These are phyloP conservation scores for Hypoxylon sp. DNA, from an alignment of 2,329 filamentous ascomycete genomes.

Conservation along the genomic window DNA sequence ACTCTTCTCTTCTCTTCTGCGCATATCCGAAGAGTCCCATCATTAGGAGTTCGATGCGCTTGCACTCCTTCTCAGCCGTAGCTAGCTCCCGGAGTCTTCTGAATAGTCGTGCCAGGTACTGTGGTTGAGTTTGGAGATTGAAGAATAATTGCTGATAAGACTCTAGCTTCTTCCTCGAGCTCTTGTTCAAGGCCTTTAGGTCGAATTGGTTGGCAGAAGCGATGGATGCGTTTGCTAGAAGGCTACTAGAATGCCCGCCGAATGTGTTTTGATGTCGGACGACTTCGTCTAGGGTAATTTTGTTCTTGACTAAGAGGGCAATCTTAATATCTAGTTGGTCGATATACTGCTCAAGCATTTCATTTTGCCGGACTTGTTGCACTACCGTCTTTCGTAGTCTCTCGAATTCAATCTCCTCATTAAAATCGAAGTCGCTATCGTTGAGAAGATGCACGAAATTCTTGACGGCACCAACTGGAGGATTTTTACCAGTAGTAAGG, in stretches of 20 bases:
- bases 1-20: conserved; percentile 96
- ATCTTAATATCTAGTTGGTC: conserved; percentile 99
- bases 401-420: conserved; percentile 98
- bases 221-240: conserved; percentile 90
- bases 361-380: conserved; percentile 96
- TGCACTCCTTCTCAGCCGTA: conserved; percentile 90
- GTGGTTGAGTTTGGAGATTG: conserved; percentile 94
- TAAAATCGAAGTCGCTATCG: conserved; percentile 98
- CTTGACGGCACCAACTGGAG: conserved; percentile 95
- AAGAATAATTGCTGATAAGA: conserved; percentile 99
- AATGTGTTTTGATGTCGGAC: conserved; percentile 97
- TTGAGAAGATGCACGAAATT: conserved; percentile 98
- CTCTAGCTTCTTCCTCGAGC: conserved; percentile 93
- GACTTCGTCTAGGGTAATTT: conserved; percentile 98
- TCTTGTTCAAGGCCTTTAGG: conserved; percentile 97
- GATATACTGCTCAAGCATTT: conserved; percentile 97
- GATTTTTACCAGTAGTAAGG: conserved; percentile 94
- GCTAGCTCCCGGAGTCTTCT: conserved; percentile 85
- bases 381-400: conserved; percentile 95
- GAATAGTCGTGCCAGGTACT: conserved; percentile 93
- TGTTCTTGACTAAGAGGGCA: conserved; percentile 97
- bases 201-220: conserved; percentile 93
- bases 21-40: conserved; percentile 98
- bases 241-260: conserved; percentile 86
- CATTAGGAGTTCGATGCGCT: conserved; percentile 91